Percentiles rank a stretch among this genome's conserved stretches.
Conservation (phyloP, 169 alveolate genomes). For the Plasmodium malariae region DNA sequence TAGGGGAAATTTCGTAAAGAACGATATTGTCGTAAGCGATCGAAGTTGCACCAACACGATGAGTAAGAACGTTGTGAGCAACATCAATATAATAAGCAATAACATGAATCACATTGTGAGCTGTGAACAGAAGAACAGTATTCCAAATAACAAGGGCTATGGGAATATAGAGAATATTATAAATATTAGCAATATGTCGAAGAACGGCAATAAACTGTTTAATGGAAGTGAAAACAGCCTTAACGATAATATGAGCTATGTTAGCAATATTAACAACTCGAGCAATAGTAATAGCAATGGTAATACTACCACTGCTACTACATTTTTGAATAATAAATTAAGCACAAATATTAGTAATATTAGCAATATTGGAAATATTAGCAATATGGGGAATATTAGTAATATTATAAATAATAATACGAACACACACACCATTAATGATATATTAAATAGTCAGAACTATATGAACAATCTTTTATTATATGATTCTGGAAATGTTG, state of each 20-base stretch:
- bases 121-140: too few species aligned
- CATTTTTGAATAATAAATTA: constrained; percentile 1
- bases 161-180: neutral
- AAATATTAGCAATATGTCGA: neutral
- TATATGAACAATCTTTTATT: constrained; percentile 33
- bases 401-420: neutral
- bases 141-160: constrained; percentile 5
- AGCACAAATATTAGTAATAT: neutral
- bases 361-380: too few species aligned
- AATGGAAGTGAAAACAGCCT: neutral
- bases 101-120: too few species aligned
- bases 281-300: too few species aligned
- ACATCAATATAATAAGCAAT: too few species aligned
- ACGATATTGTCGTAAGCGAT: neutral
- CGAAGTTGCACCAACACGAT: neutral
- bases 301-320: too few species aligned
- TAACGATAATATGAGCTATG: neutral
- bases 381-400: too few species aligned
- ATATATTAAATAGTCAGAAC: neutral
- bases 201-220: neutral
- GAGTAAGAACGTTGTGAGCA: too few species aligned
- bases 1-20: constrained; percentile 10
- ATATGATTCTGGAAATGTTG: neutral
- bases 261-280: neutral
- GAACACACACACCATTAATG: neutral